phyloP scores from a whole-genome alignment of 75 land plant species.

The Pinus albicaulis region DNA sequence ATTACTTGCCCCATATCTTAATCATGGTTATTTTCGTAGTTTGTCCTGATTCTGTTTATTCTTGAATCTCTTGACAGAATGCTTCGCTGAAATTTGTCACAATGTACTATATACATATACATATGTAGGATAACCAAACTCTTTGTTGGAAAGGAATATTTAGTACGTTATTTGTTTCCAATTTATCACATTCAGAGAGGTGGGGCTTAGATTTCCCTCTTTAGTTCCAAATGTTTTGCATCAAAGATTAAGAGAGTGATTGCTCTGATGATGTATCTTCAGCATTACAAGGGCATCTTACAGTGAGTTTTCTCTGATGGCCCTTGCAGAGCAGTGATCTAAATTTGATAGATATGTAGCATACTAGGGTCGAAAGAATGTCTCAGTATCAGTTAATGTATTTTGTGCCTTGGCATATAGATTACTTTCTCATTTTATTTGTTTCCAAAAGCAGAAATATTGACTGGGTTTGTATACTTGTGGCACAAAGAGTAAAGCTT shows the following conservation, averaged over 20 bases:
- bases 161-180: not conserved
- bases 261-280: not conserved
- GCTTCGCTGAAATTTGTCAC: not conserved
- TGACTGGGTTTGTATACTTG: not conserved
- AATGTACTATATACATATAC: not conserved
- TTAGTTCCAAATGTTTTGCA: constrained; percentile 1
- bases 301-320: not conserved
- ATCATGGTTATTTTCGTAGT: not conserved
- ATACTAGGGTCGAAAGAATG: not conserved
- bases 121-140: constrained; percentile 2
- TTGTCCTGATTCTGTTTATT: constrained; percentile 9
- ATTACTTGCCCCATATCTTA: not conserved
- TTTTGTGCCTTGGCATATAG: not conserved
- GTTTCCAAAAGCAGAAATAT: constrained; percentile 2
- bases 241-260: not conserved
- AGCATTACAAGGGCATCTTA: not conserved
- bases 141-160: not conserved
- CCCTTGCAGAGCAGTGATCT: not conserved
- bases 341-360: not conserved
- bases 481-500: not conserved
- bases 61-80: constrained; percentile 5
- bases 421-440: not conserved
- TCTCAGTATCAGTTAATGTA: not conserved
- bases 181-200: not conserved
- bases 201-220: not conserved